phyloP scores from a whole-genome alignment of 345 rosid species.

The Linum tenue region DNA sequence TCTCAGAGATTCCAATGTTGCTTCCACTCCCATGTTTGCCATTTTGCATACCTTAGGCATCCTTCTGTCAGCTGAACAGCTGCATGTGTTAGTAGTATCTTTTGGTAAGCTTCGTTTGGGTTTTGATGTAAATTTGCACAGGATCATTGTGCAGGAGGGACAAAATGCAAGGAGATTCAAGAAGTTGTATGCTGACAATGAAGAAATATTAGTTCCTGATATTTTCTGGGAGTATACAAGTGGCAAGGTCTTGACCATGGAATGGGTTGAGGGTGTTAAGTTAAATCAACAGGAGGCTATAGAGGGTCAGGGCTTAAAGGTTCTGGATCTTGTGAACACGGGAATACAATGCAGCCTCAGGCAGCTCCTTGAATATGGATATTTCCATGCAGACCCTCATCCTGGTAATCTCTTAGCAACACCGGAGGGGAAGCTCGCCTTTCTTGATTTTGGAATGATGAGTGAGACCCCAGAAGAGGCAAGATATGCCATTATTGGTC shows the following conservation, averaged over 20 bases:
- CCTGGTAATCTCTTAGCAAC: conserved; percentile 98
- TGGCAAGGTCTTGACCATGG: conserved; percentile 88
- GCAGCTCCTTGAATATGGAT: conserved; percentile 91
- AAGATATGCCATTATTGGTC: conserved; percentile 85
- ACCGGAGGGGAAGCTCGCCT: conserved; percentile 95
- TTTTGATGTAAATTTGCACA: conserved; percentile 47
- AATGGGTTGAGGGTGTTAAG: conserved; percentile 93
- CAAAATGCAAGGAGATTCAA: conserved; percentile 90
- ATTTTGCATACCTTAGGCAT: neutral
- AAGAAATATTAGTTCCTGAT: conserved; percentile 91
- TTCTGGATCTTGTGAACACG: conserved; percentile 82
- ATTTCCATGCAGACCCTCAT: conserved; percentile 97
- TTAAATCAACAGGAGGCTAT: conserved; percentile 80
- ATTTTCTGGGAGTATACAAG: conserved; percentile 94
- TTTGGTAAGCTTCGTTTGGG: conserved; percentile 20
- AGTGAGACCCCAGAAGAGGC: conserved; percentile 99
- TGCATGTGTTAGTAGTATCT: conserved; percentile 4
- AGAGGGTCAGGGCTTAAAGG: conserved; percentile 89
- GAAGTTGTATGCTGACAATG: conserved; percentile 85
- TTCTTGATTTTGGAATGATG: conserved; percentile 99
- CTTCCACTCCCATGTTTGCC: no score
- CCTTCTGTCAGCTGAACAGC: conserved; percentile 2
- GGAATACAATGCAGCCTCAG: conserved; percentile 96
- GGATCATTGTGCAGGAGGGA: conserved; percentile 74
- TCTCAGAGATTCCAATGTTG: conserved; percentile 4